phyloP scores from a whole-genome alignment of 106 monocot genomes.

The Dendrobium catenatum region DNA sequence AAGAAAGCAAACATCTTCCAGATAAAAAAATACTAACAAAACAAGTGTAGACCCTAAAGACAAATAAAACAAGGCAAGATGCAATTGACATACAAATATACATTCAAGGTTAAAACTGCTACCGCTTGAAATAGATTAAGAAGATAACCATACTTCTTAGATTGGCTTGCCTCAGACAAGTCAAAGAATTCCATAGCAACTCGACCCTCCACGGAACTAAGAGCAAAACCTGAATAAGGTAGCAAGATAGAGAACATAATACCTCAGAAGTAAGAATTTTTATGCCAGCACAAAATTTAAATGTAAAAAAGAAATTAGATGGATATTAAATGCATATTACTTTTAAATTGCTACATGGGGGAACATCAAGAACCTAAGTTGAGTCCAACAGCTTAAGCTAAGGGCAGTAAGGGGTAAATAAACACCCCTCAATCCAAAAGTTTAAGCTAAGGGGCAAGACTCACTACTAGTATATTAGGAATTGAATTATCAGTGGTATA shows the following conservation, averaged over 20 bases:
- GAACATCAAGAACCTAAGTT: background rate
- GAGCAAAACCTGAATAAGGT: slow-evolving; percentile 73
- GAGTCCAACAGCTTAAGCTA: background rate
- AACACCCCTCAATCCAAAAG: too few species aligned
- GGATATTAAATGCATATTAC: background rate
- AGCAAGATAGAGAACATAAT: background rate
- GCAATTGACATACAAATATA: background rate
- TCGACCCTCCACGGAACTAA: slow-evolving; percentile 95
- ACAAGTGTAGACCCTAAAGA: background rate
- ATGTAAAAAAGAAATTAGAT: background rate
- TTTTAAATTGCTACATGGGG: background rate
- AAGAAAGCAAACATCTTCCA: background rate
- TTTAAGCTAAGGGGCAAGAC: background rate
- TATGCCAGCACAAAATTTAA: background rate
- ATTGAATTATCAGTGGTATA: too few species aligned
- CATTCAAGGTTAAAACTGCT: background rate
- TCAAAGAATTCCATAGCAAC: slow-evolving; percentile 95
- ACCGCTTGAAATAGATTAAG: background rate
- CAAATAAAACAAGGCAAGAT: background rate
- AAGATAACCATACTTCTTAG: slow-evolving; percentile 53
- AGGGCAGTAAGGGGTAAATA: too few species aligned
- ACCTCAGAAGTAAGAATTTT: background rate
- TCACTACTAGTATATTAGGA: background rate
- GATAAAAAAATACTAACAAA: background rate
- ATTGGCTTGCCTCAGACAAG: slow-evolving; percentile 66